Percentiles rank a stretch among this genome's conserved stretches.
Evolutionary conservation across 176 grass and related monocot species (phyloP).

Genomic region (Thinopyrum elongatum): DNA sequence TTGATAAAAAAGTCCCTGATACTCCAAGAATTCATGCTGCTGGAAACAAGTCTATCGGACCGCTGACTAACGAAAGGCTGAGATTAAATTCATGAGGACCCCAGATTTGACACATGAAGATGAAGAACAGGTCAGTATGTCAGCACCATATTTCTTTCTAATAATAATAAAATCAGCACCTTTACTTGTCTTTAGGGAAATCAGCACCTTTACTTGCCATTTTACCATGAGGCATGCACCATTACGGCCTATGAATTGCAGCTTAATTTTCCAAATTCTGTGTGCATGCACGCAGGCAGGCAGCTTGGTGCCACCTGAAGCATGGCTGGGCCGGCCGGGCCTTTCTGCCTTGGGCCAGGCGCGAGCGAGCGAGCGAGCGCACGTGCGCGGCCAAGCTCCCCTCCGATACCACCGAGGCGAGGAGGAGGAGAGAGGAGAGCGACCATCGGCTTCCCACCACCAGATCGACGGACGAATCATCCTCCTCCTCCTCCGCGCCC

Average conservation of each 20-base stretch:
- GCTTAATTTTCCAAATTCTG: neutral
- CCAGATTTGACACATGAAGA: neutral
- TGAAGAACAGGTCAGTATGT: neutral
- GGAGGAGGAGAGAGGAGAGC: neutral
- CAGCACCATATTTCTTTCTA: too few relatives aligned
- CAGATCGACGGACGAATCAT: constrained; percentile 1
- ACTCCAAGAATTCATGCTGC: neutral
- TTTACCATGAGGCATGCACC: neutral
- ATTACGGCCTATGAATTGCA: too few relatives aligned
- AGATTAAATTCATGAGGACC: neutral
- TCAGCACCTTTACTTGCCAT: neutral
- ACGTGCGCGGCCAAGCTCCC: neutral
- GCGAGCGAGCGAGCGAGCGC: neutral
- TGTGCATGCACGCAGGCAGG: neutral
- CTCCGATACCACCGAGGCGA: constrained; percentile 37
- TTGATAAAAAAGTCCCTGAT: neutral
- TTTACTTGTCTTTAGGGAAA: neutral
- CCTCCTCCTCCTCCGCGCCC: neutral
- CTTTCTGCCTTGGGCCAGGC: neutral
- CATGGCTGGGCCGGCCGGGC: constrained; percentile 12
- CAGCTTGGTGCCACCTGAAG: neutral
- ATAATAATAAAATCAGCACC: neutral
- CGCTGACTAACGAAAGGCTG: neutral
- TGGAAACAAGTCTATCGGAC: neutral
- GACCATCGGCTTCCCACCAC: neutral